Evolutionary conservation across 495 filamentous ascomycete genomes (phyloP), one percentile per base, ranked within the genome.

Genomic region (Letharia lupina): DNA sequence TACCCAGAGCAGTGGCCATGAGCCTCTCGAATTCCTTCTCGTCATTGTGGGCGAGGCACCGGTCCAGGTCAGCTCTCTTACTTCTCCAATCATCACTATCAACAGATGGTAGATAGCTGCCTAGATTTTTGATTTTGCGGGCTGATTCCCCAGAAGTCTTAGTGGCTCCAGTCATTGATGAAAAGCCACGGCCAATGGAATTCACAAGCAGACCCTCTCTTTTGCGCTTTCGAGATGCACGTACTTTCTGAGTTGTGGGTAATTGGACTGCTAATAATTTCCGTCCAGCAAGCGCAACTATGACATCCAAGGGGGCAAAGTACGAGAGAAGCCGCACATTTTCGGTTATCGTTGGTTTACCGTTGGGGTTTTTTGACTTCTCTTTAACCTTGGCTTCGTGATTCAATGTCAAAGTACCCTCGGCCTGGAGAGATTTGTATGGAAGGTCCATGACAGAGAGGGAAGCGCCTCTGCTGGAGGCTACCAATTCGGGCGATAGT

Each of bases 151-250:
- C 23, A 40, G 10, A 40, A 39, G n/a, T 31, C 13, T 45, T n/a
- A 50, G 45, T 31, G 9, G 35, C n/a, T 33, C 16, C 31, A 39
- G 7, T 61, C 35, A n/a, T 48, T 42, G 50, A 66, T n/a, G 64
- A 37, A 45, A 78, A 78, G 50, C 79, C 79, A 31, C 85, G 84
- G 6, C 88, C 86, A 68, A 91, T 84, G 1, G 88, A 86, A 70
- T 90, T 86, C 35, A 89, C 86, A 39, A 91, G 74, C 31, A 90
- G 77, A 20, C 89, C 88, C 62, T 86, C 83, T 20, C 85, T 80
- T 12, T 85, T 83, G 9, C 86, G 80, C 74, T 88, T 88, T 40
- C 78, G 79, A 15, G 80, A 78, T n/a, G 37, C 44, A 64, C 23
- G 18, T 10, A 23, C n/a, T 20, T 63, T 41, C 35, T 12, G 18